Evolutionary conservation across 345 rosid genomes (phyloP).

Genomic region (Eucalyptus erythrocorys): DNA sequence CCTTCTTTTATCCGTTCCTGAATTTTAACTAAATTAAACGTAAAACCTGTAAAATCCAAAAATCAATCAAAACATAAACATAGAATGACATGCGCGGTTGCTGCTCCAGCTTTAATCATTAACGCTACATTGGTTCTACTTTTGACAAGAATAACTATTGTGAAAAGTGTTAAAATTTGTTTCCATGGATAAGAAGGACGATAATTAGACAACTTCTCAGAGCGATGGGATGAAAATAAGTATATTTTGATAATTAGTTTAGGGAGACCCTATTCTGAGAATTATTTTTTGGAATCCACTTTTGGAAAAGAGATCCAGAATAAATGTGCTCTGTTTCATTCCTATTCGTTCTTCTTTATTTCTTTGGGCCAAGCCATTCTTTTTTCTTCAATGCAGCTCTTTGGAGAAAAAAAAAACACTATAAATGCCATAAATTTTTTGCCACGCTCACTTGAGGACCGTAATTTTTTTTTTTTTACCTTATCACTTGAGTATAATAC

Average conservation of each 20-base stretch:
- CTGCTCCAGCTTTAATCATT: background rate
- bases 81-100: background rate
- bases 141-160: background rate
- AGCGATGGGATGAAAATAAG: background rate
- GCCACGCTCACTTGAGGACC: rapidly evolving
- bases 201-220: no score
- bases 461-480: no score
- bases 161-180: background rate
- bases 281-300: background rate
- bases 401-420: background rate
- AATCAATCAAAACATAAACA: background rate
- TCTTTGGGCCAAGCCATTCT: background rate
- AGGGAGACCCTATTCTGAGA: background rate
- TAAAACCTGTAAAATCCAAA: background rate
- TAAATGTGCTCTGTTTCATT: background rate
- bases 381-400: background rate
- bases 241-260: background rate
- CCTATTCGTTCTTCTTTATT: background rate
- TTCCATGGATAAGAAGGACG: background rate
- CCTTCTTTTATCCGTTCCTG: background rate
- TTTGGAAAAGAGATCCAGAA: background rate
- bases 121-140: background rate
- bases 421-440: no score
- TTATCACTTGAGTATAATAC: background rate
- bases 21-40: rapidly evolving